Base-by-base conservation (phyloP, 1,139 yeast species). In the Yamadazyma kanchanaburiensis region DNA sequence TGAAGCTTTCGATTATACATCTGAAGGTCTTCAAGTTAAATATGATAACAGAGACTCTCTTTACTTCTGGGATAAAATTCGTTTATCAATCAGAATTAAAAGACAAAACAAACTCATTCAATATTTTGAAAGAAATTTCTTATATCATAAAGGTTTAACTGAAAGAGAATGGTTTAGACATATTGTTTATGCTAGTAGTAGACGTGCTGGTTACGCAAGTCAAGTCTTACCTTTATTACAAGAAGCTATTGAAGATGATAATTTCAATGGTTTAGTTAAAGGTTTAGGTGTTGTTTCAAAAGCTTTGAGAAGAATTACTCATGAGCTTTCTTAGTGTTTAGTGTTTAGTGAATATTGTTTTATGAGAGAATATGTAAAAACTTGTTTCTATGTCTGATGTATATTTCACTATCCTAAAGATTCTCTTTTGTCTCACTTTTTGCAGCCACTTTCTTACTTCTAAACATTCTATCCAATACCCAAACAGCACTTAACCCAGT, bases 81-180 rank as follows among this genome's bases (percentile, higher is more conserved):
- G 55, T 37, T 58, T 70, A 34, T 49, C 46, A 32, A 53, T 58
- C 44, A 51, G 46, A 28, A 60, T 64, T 33, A 43, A 39, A 46
- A 59, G 37, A 31, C 68, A 62, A 39, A 76, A 76, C 50, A 57
- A 55, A 41, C 54, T 63, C 31, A 45, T 70, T 32, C 73, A 70
- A 44, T 72, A 64, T 49, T 71, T 76, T 40, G 96, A 88, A 53
- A 71, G 91, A 46, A 60, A 67, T 39, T 84, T 87, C 56, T 55
- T 84, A 32, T 64, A 74, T 48, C 62, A 69, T 18, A 60, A 70
- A 3, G 96, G 96, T 3, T 70, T 87, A 31, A 57, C 66, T 40
- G 65, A 64, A 21, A 72, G 96, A 48, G 63, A 72, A n/a, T 87
- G 95, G 95, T 88, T 81, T 62, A 85, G 80, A 58, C 95, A 88